Evolutionary conservation across 2,329 filamentous ascomycete genomes (phyloP).

Genomic region (Penicillium sp.): DNA sequence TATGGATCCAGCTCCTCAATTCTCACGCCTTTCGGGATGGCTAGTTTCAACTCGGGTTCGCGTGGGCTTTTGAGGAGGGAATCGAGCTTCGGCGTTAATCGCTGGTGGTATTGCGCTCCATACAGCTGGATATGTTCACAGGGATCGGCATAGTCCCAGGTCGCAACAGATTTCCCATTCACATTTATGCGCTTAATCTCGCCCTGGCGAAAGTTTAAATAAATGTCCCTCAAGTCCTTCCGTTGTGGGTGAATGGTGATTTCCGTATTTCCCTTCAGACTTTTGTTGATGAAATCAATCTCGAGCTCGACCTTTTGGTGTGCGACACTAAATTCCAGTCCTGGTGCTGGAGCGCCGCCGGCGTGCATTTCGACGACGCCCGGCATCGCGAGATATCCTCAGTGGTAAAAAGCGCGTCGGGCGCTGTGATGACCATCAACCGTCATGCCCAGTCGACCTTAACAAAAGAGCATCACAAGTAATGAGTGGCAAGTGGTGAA

Average conservation of each 20-base stretch:
- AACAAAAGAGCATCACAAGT: constrained; percentile 3
- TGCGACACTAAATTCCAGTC: constrained; percentile 59
- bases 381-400: constrained; percentile 40
- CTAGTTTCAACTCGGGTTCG: constrained; percentile 60
- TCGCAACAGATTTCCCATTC: constrained; percentile 42
- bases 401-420: constrained; percentile 39
- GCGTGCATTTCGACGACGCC: constrained; percentile 39
- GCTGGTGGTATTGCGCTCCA: constrained; percentile 72
- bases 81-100: constrained; percentile 68
- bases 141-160: constrained; percentile 42
- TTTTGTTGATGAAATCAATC: constrained; percentile 76
- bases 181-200: constrained; percentile 54
- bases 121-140: constrained; percentile 53
- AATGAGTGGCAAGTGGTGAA: neutral
- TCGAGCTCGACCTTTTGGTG: constrained; percentile 89
- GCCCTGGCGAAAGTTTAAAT: constrained; percentile 64
- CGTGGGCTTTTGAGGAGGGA: constrained; percentile 53
- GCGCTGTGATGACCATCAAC: constrained; percentile 37
- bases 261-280: constrained; percentile 74
- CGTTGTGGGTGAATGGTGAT: constrained; percentile 72
- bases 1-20: constrained; percentile 62
- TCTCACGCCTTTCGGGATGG: constrained; percentile 60
- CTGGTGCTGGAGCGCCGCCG: constrained; percentile 28
- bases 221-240: constrained; percentile 55
- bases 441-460: constrained; percentile 39